These are phyloP conservation scores for Uromyces viciae-fabae DNA, from an alignment of 1,284 basidiomycete species.

Conservation along the genomic window DNA sequence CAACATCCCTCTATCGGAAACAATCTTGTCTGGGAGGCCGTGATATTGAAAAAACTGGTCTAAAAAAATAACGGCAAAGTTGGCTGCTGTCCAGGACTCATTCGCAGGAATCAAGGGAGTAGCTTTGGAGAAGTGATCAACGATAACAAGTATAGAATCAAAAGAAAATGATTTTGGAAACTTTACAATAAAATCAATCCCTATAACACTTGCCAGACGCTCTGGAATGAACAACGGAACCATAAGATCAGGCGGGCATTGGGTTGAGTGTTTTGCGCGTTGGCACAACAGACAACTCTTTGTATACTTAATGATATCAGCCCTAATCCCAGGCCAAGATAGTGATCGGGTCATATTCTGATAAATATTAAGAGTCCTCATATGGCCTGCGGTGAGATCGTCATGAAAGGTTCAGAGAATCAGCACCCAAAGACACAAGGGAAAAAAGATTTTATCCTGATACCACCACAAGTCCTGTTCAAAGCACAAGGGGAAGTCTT, in stretches of 20 bases:
- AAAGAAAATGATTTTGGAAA: too few species aligned
- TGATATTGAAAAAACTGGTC: too few species aligned
- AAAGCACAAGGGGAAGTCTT: background rate
- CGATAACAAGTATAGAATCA: too few species aligned
- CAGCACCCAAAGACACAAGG: background rate
- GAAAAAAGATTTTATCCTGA: background rate
- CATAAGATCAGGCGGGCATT: background rate
- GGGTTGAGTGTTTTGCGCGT: background rate
- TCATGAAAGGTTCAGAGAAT: background rate
- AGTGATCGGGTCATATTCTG: background rate
- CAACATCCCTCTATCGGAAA: too few species aligned
- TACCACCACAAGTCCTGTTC: background rate
- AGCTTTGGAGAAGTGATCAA: too few species aligned
- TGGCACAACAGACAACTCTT: background rate
- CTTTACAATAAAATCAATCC: background rate
- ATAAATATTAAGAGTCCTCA: background rate
- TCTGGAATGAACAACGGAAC: background rate
- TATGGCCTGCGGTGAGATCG: background rate
- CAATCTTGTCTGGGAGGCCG: too few species aligned
- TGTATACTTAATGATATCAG: background rate
- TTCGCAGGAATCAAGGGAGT: too few species aligned
- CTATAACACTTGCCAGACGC: background rate
- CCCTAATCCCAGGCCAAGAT: background rate
- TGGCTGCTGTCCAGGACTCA: too few species aligned
- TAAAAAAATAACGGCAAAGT: too few species aligned